Percentiles rank a stretch among this genome's conserved stretches.
Evolutionary conservation across 805 yeast species (phyloP).

Genomic region (Schwanniomyces pseudopolymorphus): DNA sequence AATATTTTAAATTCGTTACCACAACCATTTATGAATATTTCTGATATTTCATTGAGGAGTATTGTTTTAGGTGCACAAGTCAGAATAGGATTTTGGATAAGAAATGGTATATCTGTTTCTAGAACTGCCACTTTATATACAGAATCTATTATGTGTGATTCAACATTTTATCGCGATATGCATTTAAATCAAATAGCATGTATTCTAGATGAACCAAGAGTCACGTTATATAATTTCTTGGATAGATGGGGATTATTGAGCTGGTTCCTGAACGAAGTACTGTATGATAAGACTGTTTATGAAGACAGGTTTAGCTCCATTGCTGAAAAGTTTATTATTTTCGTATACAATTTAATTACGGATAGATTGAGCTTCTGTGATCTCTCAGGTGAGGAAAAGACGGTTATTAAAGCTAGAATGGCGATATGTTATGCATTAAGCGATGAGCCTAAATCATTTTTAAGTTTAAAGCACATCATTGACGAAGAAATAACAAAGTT

Average conservation of each 20-base stretch:
- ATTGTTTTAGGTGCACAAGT: conserved; percentile 63
- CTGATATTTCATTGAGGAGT: conserved; percentile 60
- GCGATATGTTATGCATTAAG: conserved; percentile 52
- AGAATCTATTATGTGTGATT: conserved; percentile 40
- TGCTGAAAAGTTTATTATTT: conserved; percentile 41
- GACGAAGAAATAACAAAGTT: conserved; percentile 32
- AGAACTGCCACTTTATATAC: conserved; percentile 52
- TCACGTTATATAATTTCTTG: conserved; percentile 37
- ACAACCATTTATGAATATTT: conserved; percentile 43
- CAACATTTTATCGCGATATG: conserved; percentile 42
- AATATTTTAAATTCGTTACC: conserved; percentile 11
- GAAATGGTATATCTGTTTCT: conserved; percentile 62
- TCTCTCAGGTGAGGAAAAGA: conserved; percentile 24
- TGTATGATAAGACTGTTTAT: conserved; percentile 37
- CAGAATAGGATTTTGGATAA: conserved; percentile 66
- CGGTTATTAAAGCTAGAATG: conserved; percentile 29
- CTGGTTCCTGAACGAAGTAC: conserved; percentile 44
- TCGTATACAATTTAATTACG: conserved; percentile 45
- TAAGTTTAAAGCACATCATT: conserved; percentile 38
- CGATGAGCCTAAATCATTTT: conserved; percentile 53
- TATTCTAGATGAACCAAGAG: conserved; percentile 36
- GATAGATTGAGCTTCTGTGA: conserved; percentile 29
- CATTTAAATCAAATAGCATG: conserved; percentile 47
- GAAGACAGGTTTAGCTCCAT: conserved; percentile 49
- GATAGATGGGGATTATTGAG: conserved; percentile 58